phyloP scores from a whole-genome alignment of 2,329 filamentous ascomycete species.

The Albophoma yamanashiensis region DNA sequence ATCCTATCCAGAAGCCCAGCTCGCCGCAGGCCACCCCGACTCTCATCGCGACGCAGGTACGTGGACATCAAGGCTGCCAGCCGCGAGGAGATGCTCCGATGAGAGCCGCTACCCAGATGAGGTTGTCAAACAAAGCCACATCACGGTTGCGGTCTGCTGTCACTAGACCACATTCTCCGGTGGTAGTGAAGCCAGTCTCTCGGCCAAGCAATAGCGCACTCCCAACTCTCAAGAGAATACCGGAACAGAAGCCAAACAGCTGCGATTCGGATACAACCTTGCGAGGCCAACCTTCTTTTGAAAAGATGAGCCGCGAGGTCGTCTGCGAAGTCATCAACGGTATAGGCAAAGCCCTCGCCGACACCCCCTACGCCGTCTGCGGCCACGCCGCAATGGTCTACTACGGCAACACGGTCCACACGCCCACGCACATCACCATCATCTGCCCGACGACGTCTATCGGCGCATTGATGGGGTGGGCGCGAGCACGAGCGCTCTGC shows the following conservation, averaged over 20 bases:
- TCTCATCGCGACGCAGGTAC: neutral
- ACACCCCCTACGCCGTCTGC: slow-evolving; percentile 35
- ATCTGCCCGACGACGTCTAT: slow-evolving; percentile 25
- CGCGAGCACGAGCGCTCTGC: slow-evolving; percentile 13
- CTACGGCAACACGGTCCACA: slow-evolving; percentile 25
- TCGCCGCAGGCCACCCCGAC: neutral
- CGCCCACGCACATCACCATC: slow-evolving; percentile 25
- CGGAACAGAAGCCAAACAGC: neutral
- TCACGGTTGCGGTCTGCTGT: neutral
- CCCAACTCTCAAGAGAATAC: neutral
- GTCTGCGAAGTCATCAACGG: slow-evolving; percentile 26
- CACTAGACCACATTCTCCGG: neutral
- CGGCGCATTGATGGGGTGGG: slow-evolving; percentile 30
- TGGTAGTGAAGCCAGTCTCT: neutral
- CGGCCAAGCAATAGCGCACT: neutral
- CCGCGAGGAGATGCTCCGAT: neutral
- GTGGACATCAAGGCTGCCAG: neutral
- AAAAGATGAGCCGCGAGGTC: slow-evolving; percentile 14
- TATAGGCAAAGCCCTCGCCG: slow-evolving; percentile 27
- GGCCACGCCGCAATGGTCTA: slow-evolving; percentile 33
- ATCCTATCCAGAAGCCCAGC: neutral
- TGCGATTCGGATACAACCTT: neutral
- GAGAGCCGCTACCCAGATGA: neutral
- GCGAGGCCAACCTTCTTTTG: neutral
- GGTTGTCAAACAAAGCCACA: too few species aligned